Conservation (phyloP, 2,329 filamentous ascomycete genomes). For the Aspergillus nomiae region DNA sequence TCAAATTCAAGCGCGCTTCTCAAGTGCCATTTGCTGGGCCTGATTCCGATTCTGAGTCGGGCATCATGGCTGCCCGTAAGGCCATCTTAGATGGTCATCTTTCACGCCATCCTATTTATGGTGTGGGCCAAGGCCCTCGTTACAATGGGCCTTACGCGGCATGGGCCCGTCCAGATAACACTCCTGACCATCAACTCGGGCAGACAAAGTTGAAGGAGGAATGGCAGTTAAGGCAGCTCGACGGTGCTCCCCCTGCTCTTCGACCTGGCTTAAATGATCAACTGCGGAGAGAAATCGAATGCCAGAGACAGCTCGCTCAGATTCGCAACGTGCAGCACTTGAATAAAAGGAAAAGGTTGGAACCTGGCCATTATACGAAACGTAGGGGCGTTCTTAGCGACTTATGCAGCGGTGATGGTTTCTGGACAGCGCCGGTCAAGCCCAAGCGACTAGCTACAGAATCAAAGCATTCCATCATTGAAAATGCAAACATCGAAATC, state of each 20-base stretch:
- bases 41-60: conserved; percentile 26
- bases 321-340: conserved; percentile 29
- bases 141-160: conserved; percentile 45
- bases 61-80: conserved; percentile 26
- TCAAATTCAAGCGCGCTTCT: conserved; percentile 30
- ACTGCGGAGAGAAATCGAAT: conserved; percentile 19
- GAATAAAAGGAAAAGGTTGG: conserved; percentile 22
- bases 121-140: conserved; percentile 42
- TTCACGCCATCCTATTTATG: conserved; percentile 37
- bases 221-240: conserved; percentile 34
- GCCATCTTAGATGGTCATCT: conserved; percentile 39
- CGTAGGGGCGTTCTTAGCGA: conserved; percentile 16
- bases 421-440: background rate
- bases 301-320: conserved; percentile 28
- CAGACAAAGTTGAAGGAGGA: conserved; percentile 28
- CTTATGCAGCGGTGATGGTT: conserved; percentile 22
- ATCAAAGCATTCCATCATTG: conserved; percentile 4
- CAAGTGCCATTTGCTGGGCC: conserved; percentile 10
- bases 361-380: background rate
- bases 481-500: conserved; percentile 15
- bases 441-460: conserved; percentile 8
- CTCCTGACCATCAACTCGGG: conserved; percentile 23
- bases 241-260: conserved; percentile 23
- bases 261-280: conserved; percentile 25
- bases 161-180: conserved; percentile 38